phyloP scores from a whole-genome alignment of 257 asterid species.

The Solanum clarkiae region DNA sequence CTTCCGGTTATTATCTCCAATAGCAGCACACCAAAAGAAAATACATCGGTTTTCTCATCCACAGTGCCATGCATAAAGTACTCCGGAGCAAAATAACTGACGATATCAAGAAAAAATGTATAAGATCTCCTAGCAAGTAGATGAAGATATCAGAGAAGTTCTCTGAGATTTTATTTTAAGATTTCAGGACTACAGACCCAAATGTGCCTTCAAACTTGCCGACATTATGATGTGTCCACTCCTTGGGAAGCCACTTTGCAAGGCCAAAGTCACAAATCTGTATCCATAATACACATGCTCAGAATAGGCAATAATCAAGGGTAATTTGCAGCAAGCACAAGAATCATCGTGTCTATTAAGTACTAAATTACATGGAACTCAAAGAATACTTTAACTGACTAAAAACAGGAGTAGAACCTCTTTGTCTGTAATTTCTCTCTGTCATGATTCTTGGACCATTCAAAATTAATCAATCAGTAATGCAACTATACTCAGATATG shows the following conservation, averaged over 20 bases:
- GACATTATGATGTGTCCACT: conserved; percentile 51
- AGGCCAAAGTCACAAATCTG: conserved; percentile 81
- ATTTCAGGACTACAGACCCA: conserved; percentile 32
- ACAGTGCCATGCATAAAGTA: conserved; percentile 65
- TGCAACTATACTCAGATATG: background rate
- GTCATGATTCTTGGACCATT: background rate
- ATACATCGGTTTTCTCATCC: conserved; percentile 71
- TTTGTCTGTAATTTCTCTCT: background rate
- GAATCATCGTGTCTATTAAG: background rate
- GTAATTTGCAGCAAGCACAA: background rate
- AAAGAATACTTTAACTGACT: background rate
- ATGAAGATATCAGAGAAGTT: background rate
- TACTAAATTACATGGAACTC: background rate
- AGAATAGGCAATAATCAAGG: background rate
- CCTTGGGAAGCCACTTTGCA: conserved; percentile 71
- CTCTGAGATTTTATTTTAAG: background rate
- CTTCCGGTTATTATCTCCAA: conserved; percentile 59
- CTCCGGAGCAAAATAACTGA: conserved; percentile 73
- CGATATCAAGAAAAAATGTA: background rate
- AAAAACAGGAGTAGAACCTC: background rate
- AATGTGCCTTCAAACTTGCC: conserved; percentile 71
- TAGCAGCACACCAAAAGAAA: conserved; percentile 60
- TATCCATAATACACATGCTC: background rate
- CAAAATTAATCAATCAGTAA: background rate
- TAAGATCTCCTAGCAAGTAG: background rate